Percentiles rank a stretch among this genome's conserved stretches.
phyloP scores from a whole-genome alignment of 805 yeast species.

The Cyberlindnera nakhonratchasimensis region DNA sequence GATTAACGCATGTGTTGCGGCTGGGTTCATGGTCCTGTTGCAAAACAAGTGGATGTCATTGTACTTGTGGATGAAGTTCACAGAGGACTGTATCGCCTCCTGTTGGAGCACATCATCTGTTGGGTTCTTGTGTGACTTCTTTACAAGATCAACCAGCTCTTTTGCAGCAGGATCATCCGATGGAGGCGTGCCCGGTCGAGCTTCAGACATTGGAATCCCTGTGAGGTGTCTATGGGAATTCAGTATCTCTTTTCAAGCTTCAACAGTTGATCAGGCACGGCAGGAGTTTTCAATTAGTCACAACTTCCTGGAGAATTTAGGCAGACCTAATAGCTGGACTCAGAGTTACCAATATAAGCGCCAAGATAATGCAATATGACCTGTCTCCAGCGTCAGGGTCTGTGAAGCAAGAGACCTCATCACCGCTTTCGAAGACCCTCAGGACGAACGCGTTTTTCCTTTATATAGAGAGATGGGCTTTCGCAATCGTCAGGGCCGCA shows the following conservation, averaged over 20 bases:
- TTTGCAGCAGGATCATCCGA: not conserved
- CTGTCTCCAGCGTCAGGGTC: too few species aligned
- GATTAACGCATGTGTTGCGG: constrained; percentile 52
- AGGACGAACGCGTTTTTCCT: too few species aligned
- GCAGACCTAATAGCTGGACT: not conserved
- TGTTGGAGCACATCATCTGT: constrained; percentile 34
- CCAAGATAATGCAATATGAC: too few species aligned
- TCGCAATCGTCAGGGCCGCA: too few species aligned
- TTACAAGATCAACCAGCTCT: constrained; percentile 13
- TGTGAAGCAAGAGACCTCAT: too few species aligned
- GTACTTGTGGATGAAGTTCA: constrained; percentile 33
- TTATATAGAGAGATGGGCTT: too few species aligned
- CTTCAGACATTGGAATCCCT: not conserved
- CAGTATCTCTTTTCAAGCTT: too few species aligned
- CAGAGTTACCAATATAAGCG: too few species aligned
- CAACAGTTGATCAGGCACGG: not conserved
- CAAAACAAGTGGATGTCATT: constrained; percentile 52
- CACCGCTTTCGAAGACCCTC: too few species aligned
- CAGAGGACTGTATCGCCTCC: constrained; percentile 37
- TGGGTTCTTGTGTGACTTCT: constrained; percentile 32
- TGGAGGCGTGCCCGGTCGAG: not conserved
- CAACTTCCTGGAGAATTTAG: too few species aligned
- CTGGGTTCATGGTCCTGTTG: constrained; percentile 43
- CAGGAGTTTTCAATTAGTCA: not conserved
- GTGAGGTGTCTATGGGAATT: too few species aligned